Percentiles rank a stretch among this genome's conserved stretches.
Evolutionary conservation across 1,284 basidiomycete genomes (phyloP).

Genomic region (Cutaneotrichosporon mucoides): DNA sequence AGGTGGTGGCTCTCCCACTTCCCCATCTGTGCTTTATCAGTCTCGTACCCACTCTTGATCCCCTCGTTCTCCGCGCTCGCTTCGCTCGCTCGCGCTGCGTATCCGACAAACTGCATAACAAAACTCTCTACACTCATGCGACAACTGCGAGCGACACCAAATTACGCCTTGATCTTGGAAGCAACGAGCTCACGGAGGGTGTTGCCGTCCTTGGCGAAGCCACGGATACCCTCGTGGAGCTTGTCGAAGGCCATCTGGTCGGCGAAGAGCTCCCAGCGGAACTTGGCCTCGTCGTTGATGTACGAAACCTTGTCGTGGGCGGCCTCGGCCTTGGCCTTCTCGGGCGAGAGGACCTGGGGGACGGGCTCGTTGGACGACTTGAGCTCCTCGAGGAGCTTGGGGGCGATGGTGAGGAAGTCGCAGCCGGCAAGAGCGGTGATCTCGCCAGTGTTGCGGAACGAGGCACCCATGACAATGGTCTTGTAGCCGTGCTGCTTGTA

Average conservation of each 20-base stretch:
- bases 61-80: too few relatives aligned
- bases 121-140: neutral
- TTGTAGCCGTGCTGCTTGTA: constrained; percentile 99
- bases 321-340: constrained; percentile 59
- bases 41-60: too few relatives aligned
- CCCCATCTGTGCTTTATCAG: too few relatives aligned
- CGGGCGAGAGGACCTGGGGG: constrained; percentile 72
- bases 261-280: constrained; percentile 87
- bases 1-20: too few relatives aligned
- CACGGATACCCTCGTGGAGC: constrained; percentile 90
- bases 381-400: constrained; percentile 85
- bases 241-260: constrained; percentile 96
- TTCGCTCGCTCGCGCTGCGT: neutral
- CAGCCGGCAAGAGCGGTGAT: constrained; percentile 93
- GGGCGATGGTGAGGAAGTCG: constrained; percentile 94
- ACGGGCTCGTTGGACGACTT: constrained; percentile 73
- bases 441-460: constrained; percentile 93
- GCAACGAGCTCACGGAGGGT: constrained; percentile 80
- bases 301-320: constrained; percentile 74
- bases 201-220: constrained; percentile 92
- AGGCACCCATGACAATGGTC: constrained; percentile 99
- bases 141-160: neutral
- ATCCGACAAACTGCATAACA: constrained; percentile 2
- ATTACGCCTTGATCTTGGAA: constrained; percentile 60
- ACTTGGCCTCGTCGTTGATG: constrained; percentile 90